phyloP scores from a whole-genome alignment of 768 basidiomycete genomes.

The Coprinopsis strossmayeri region DNA sequence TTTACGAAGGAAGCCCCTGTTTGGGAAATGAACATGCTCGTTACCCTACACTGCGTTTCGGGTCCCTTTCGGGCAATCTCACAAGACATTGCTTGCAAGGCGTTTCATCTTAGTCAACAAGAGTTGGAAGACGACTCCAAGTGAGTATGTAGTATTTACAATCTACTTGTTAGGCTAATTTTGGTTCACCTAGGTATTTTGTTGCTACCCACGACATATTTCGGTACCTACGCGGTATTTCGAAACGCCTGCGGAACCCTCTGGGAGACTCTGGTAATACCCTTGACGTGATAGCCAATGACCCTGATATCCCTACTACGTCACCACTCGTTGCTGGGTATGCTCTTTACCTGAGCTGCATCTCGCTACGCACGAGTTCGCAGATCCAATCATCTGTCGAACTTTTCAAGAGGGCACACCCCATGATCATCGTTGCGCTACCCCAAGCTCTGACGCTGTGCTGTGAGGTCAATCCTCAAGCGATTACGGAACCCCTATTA shows the following conservation, averaged over 20 bases:
- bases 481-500: conserved; percentile 18
- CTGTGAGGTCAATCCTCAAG: conserved; percentile 18
- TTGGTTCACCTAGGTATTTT: conserved; percentile 8
- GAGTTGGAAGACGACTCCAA: conserved; percentile 11
- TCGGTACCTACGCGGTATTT: conserved; percentile 18
- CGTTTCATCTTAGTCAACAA: conserved; percentile 23
- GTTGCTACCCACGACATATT: conserved; percentile 17
- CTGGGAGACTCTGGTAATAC: not conserved
- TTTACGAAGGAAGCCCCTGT: conserved; percentile 14
- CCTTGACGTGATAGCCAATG: too few species aligned
- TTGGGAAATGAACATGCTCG: conserved; percentile 27
- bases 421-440: conserved; percentile 20
- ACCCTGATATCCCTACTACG: conserved; percentile 16
- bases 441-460: conserved; percentile 20
- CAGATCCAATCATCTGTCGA: conserved; percentile 12
- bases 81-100: conserved; percentile 24
- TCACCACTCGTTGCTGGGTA: conserved; percentile 25
- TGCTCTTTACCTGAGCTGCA: conserved; percentile 24
- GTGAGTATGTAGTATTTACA: too few species aligned
- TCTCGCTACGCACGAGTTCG: conserved; percentile 21
- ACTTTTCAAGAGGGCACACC: conserved; percentile 21
- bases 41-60: conserved; percentile 27
- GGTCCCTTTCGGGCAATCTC: conserved; percentile 28
- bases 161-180: not conserved
- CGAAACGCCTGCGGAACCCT: conserved; percentile 19